Base-by-base conservation (phyloP, 352 stramenopile genomes). In the Pythium rishiriense region DNA sequence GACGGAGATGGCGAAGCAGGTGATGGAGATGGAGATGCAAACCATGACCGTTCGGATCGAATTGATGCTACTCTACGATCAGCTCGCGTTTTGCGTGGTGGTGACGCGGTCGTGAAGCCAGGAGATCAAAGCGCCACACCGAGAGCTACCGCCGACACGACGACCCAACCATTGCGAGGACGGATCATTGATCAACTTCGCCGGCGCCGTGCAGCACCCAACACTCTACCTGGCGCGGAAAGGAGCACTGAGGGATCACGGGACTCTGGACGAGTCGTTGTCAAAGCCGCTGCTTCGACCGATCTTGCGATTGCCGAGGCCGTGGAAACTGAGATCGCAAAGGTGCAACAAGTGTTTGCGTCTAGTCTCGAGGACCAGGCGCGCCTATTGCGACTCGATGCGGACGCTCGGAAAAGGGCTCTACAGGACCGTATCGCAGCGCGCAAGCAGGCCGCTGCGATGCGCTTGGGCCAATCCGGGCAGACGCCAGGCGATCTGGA, bases 311-410 rank as follows among this genome's bases (percentile, higher is more conserved):
- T 68, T 17, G 51, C 25, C 0, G 22, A 37, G 0, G 53, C 37
- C 6, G 19, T 68, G 5, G 43, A 68, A 14, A 46, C 58, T 31
- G 50, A 68, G 24, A 69, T 66, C 19, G 39, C 35, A 15, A 59
- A 65, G 28, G 56, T 69, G 21, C 47, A 66, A 10, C 29, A 65
- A 3, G n/a, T 63, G 8, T 75, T 75, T 41, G 45, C 59, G 4
- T 14, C 29, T 4, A 75, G 68, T 19, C 59, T 58, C 11, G 37
- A 54, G n/a, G 48, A 67, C 6, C 58, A 62, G 37, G 14, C 53
- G n/a, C 41, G 25, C 5, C 48, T 37, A 15, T 17, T 70, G 24
- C 29, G 58, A 41, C 45, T 29, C 0, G 57, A 70, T 1, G 42
- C 61, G 14, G 55, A 55, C n/a, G 48, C n/a, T 57, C 60, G n/a